Conservation (phyloP, 1,139 yeast species). For the Scheffersomyces lignicola region DNA sequence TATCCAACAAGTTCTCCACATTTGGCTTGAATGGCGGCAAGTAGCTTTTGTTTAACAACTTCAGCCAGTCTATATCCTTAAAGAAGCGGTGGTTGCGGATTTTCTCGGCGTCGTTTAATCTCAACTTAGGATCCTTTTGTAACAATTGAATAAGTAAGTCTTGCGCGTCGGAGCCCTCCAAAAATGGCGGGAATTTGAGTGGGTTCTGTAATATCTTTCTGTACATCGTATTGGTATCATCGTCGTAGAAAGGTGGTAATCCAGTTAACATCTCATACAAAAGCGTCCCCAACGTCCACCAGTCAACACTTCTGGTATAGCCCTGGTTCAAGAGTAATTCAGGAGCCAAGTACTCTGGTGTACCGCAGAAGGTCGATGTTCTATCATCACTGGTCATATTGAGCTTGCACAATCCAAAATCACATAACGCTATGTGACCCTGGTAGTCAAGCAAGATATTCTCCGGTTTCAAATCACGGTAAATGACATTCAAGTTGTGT, state of each 20-base stretch:
- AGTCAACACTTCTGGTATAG: constrained; percentile 91
- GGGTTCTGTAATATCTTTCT: constrained; percentile 89
- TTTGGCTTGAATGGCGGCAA: constrained; percentile 96
- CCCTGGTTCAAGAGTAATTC: constrained; percentile 90
- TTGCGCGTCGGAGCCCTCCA: constrained; percentile 81
- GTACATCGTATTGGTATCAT: constrained; percentile 92
- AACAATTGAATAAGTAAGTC: constrained; percentile 74
- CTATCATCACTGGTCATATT: constrained; percentile 88
- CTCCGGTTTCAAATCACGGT: constrained; percentile 94
- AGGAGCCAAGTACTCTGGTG: constrained; percentile 96
- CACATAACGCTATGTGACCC: constrained; percentile 97
- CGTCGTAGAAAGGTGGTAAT: constrained; percentile 94
- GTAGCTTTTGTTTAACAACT: constrained; percentile 80
- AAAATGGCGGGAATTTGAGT: constrained; percentile 80
- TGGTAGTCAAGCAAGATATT: constrained; percentile 90
- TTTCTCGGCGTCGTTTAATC: constrained; percentile 83
- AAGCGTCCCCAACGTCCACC: constrained; percentile 96
- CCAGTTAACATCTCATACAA: constrained; percentile 96
- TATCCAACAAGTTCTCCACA: constrained; percentile 82
- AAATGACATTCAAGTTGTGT: constrained; percentile 88
- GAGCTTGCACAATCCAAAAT: constrained; percentile 92
- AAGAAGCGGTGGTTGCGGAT: constrained; percentile 86
- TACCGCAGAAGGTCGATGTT: constrained; percentile 94
- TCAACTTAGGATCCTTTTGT: constrained; percentile 79
- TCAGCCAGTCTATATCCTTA: constrained; percentile 88